A percentile compares a stretch with the other conserved stretches of the same genome.
Conservation (phyloP, 495 filamentous ascomycete genomes). For the Neurospora pannonica region DNA sequence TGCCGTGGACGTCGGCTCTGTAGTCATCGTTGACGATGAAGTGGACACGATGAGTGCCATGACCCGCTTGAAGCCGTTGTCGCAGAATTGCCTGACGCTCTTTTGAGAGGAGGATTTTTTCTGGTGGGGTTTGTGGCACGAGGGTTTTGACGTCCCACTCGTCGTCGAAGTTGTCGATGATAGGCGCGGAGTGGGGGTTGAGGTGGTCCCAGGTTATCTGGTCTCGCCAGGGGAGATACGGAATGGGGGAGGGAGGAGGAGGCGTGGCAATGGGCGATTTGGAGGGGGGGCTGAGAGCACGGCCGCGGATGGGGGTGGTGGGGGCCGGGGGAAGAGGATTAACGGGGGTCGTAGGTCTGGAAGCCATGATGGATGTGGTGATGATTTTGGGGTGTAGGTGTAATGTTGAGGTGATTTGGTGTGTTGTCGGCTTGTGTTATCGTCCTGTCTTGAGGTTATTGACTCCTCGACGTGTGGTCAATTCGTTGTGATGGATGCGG, state of each 20-base stretch:
- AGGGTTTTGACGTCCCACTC: background rate
- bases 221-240: background rate
- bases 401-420: background rate
- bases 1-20: background rate
- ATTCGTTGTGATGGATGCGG: background rate
- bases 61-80: background rate
- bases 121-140: background rate
- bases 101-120: background rate
- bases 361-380: background rate
- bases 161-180: background rate
- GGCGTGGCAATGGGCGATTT: background rate
- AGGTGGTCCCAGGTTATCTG: background rate
- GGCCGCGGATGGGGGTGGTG: background rate
- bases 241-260: background rate
- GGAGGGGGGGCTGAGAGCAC: background rate
- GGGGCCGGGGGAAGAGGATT: background rate
- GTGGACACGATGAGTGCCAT: background rate
- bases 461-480: background rate
- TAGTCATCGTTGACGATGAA: background rate
- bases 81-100: background rate
- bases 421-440: background rate
- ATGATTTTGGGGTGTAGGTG: background rate
- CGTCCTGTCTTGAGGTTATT: background rate
- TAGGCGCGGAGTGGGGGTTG: background rate
- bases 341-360: background rate